Base-by-base conservation (phyloP, 257 asterid genomes). In the Lantana camara region DNA sequence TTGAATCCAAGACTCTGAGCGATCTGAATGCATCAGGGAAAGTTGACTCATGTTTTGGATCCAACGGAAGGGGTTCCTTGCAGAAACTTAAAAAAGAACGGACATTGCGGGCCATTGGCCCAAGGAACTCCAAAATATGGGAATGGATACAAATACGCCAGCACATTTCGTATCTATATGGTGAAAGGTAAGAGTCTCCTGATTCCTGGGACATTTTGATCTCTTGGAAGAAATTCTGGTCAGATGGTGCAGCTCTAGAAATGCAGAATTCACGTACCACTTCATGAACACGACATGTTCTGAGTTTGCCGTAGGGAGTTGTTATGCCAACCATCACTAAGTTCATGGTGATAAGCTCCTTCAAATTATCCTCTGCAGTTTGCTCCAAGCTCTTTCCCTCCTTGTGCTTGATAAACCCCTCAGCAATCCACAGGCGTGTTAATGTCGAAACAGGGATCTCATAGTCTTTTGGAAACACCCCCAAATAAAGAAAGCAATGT, bases 211-310 rank as follows among this genome's bases (percentile, higher is more conserved):
- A 49, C 49, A 13, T 73, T 15, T 63, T 67, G 32, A 82, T 73
- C 69, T 82, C 84, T 44, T 75, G 82, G 57, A 70, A 79, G 44
- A 82, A 53, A 24, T 82, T 69, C 45, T 70, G 74, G 0, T 40
- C 55, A 3, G n/a, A n/a, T n/a, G 60, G 66, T 16, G 59, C 73
- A 52, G 85, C 80, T 34, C 76, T 75, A 10, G 50, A 53, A 21
- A 63, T 82, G 76, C 91, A 84, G 32, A 82, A 82, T 9, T 75
- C 82, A 2, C 82, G 80, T 42, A 84, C 60, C 75, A 78, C 70
- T 46, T 77, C 88, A 41, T 85, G 86, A 41, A 85, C 56, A 10
- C 84, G 82, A 56, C 88, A 82, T 5, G 83, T 70, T 71, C 73
- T 77, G 24, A 73, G 59, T 5, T 68, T 68, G 4, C 85, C 83